Percentiles rank a stretch among this genome's conserved stretches.
These are phyloP conservation scores for Lasiodiplodia sp. DNA, from an alignment of 2,329 filamentous ascomycete genomes.

Conservation along the genomic window DNA sequence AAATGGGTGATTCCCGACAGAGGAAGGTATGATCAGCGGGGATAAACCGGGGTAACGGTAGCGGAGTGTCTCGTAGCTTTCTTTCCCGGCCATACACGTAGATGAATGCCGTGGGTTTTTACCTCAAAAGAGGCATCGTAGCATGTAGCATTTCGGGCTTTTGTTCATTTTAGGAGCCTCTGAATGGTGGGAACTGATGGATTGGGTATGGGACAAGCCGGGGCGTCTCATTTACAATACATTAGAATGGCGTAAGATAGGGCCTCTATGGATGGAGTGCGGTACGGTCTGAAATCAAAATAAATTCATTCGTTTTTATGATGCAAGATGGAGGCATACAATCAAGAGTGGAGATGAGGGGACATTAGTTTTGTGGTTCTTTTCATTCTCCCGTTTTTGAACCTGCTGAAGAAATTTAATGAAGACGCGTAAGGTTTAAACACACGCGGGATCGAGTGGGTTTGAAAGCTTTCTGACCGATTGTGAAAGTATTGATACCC, in stretches of 20 bases:
- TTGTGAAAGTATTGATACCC: too few relatives aligned
- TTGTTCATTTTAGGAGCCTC: background rate
- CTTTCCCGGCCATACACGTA: background rate
- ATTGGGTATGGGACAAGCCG: background rate
- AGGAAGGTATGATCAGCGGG: background rate
- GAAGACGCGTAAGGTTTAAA: background rate
- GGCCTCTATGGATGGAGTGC: background rate
- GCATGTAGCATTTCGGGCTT: background rate
- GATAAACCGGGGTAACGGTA: background rate
- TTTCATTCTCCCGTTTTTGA: background rate
- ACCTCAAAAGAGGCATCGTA: background rate
- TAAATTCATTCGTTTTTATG: background rate
- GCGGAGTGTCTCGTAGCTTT: background rate
- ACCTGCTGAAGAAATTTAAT: background rate
- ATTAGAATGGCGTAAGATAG: conserved; percentile 2
- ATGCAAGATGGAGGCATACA: background rate
- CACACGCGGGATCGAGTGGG: too few relatives aligned
- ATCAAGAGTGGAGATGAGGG: background rate
- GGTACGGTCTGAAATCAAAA: background rate
- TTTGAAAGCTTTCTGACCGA: too few relatives aligned
- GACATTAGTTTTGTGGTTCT: background rate
- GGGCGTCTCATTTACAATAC: background rate
- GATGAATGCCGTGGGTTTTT: background rate
- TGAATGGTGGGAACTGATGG: background rate
- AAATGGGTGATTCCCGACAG: background rate